These are phyloP conservation scores for Penicillium goetzii DNA, from an alignment of 495 filamentous ascomycete genomes.

Conservation along the genomic window DNA sequence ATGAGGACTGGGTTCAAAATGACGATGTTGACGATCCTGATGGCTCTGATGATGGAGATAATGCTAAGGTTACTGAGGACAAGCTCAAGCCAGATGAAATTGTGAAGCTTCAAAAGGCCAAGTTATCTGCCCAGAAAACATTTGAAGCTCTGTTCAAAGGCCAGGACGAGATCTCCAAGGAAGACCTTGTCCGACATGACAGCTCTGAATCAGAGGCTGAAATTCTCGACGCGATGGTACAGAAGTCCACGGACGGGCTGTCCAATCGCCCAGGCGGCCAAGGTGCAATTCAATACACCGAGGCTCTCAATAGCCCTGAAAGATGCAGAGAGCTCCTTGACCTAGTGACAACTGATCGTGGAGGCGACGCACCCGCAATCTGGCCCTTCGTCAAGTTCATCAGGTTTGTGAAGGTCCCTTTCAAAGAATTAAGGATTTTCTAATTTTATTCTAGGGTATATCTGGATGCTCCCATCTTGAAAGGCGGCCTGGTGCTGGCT, in stretches of 20 bases:
- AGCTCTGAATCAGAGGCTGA: background rate
- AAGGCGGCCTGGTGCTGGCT: conserved; percentile 34
- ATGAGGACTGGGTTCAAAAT: background rate
- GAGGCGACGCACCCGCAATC: conserved; percentile 15
- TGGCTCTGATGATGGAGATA: background rate
- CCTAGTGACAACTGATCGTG: conserved; percentile 17
- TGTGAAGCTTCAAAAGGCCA: background rate
- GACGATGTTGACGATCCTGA: background rate
- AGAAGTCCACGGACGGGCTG: background rate
- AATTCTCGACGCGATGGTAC: background rate
- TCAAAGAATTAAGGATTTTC: background rate
- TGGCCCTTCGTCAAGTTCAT: conserved; percentile 45
- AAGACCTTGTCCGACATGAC: background rate
- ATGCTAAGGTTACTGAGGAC: background rate
- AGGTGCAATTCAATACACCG: background rate
- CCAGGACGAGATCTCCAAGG: background rate
- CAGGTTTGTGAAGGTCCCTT: conserved; percentile 20
- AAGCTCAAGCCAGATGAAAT: background rate
- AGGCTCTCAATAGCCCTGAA: conserved; percentile 6
- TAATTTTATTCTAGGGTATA: conserved; percentile 33
- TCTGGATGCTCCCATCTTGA: conserved; percentile 32
- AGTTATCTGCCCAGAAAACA: background rate
- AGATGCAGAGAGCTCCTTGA: conserved; percentile 30
- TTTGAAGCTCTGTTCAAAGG: conserved; percentile 1
- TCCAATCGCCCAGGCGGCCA: background rate